These are phyloP conservation scores for Lotus japonicus DNA, from an alignment of 306 rosid genomes.

Conservation along the genomic window DNA sequence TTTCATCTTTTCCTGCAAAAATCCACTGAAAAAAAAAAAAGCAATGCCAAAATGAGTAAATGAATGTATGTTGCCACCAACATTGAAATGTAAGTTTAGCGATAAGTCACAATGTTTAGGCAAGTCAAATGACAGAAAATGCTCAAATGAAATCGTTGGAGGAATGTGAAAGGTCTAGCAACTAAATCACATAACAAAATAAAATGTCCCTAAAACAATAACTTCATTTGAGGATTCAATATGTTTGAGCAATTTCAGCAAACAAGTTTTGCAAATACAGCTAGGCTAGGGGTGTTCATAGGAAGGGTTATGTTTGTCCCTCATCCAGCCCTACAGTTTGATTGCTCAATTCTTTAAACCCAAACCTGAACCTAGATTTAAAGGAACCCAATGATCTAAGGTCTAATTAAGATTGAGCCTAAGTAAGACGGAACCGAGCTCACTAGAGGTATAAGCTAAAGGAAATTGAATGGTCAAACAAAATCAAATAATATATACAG, in stretches of 20 bases:
- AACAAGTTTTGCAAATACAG: not conserved
- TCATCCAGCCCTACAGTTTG: too few species aligned
- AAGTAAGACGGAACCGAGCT: too few species aligned
- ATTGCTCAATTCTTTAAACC: too few species aligned
- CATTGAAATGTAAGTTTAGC: not conserved
- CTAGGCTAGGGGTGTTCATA: too few species aligned
- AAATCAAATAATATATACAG: too few species aligned
- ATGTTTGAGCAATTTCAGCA: slow-evolving; percentile 4
- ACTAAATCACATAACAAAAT: not conserved
- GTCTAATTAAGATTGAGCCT: too few species aligned
- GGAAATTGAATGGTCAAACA: too few species aligned
- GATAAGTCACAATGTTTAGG: not conserved
- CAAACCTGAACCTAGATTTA: too few species aligned
- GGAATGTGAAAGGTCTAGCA: not conserved
- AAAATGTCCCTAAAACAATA: not conserved
- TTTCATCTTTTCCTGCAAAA: slow-evolving; percentile 69
- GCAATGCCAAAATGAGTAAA: slow-evolving; percentile 25
- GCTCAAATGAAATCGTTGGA: slow-evolving; percentile 6
- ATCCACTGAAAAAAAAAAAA: slow-evolving; percentile 87
- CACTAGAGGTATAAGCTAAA: too few species aligned
- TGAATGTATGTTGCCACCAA: slow-evolving; percentile 13
- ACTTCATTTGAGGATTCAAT: not conserved
- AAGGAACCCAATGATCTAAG: too few species aligned
- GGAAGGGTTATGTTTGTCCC: too few species aligned
- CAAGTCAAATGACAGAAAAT: not conserved